Evolutionary conservation across 768 basidiomycete genomes (phyloP).

Genomic region (Tulasnella sp.): DNA sequence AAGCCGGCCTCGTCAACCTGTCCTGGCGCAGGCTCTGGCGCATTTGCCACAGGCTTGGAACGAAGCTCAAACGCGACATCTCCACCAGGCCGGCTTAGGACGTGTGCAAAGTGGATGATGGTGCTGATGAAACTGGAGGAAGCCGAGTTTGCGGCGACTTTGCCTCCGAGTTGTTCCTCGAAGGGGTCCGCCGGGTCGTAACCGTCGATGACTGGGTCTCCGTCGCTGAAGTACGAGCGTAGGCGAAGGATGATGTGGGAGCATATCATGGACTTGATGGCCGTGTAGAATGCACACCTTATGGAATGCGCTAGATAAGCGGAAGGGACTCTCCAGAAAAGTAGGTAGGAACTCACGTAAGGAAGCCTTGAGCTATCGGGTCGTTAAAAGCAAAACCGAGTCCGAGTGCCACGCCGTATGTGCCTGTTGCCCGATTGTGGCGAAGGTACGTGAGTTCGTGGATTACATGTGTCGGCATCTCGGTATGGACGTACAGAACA

Average conservation of each 20-base stretch:
- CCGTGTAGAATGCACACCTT: neutral
- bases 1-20: no score
- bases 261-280: conserved; percentile 9
- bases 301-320: neutral
- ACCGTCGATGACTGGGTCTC: neutral
- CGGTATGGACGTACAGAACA: neutral
- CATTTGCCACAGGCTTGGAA: neutral
- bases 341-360: neutral
- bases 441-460: neutral
- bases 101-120: neutral
- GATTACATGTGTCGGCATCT: neutral
- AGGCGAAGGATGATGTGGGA: conserved; percentile 17
- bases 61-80: neutral
- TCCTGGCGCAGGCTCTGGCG: neutral
- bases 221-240: conserved; percentile 2
- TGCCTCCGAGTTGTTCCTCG: neutral
- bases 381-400: neutral
- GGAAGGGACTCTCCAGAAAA: no score
- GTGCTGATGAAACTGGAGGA: neutral
- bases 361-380: neutral
- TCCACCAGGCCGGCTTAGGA: neutral
- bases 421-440: neutral
- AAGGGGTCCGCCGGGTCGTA: neutral
- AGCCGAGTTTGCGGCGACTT: neutral
- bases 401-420: neutral